phyloP scores from a whole-genome alignment of 176 grass and related monocot genomes.

The Oryza officinalis region DNA sequence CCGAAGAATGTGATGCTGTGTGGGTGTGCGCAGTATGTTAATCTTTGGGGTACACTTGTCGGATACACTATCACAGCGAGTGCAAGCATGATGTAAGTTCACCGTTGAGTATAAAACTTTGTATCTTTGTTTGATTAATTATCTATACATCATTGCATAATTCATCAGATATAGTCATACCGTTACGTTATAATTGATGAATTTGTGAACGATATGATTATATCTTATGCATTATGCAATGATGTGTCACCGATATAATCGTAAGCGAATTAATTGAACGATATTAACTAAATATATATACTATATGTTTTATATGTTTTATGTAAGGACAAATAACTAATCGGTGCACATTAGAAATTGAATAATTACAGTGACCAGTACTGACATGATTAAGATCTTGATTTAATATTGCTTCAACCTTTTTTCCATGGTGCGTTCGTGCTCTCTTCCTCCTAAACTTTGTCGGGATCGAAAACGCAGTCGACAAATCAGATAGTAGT shows the following conservation, averaged over 20 bases:
- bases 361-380: too few species aligned
- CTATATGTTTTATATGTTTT: too few species aligned
- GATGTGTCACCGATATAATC: too few species aligned
- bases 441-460: constrained; percentile 12
- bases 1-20: constrained; percentile 78
- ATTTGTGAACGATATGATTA: too few species aligned
- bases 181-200: too few species aligned
- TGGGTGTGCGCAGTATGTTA: constrained; percentile 87
- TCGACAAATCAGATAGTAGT: not conserved
- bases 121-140: too few species aligned
- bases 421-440: constrained; percentile 4
- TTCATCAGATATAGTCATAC: too few species aligned
- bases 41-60: constrained; percentile 94
- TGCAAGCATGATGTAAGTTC: constrained; percentile 88
- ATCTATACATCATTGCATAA: not conserved
- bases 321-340: too few species aligned
- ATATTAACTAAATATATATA: too few species aligned
- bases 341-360: too few species aligned
- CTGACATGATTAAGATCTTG: not conserved
- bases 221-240: too few species aligned
- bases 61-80: constrained; percentile 95
- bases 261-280: too few species aligned
- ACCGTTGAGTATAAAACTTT: not conserved
- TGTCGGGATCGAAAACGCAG: not conserved
- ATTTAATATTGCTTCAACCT: not conserved